Percentiles rank a stretch among this genome's conserved stretches.
phyloP scores from a whole-genome alignment of 768 basidiomycete genomes.

The Tulasnella sp. region DNA sequence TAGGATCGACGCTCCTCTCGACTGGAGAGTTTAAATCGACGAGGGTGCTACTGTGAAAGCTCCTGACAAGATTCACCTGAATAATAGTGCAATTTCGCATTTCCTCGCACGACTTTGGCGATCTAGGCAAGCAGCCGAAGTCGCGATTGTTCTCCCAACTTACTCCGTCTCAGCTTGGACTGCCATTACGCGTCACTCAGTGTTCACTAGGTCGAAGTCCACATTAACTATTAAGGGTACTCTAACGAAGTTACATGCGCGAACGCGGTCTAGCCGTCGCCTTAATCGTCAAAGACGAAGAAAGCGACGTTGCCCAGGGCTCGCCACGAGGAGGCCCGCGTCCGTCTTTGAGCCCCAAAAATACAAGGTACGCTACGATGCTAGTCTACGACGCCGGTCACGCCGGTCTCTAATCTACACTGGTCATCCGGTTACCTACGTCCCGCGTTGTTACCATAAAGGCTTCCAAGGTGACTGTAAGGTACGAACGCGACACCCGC shows the following conservation, averaged over 20 bases:
- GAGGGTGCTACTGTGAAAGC: too few relatives aligned
- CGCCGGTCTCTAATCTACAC: neutral
- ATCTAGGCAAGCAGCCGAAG: too few relatives aligned
- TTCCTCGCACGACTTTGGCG: too few relatives aligned
- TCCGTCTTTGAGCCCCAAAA: conserved; percentile 8
- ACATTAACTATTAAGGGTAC: too few relatives aligned
- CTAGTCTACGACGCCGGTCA: conserved; percentile 3
- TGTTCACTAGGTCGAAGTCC: too few relatives aligned
- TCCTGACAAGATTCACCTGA: too few relatives aligned
- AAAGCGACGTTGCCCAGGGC: neutral
- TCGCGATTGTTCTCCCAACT: too few relatives aligned
- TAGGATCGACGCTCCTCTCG: too few relatives aligned
- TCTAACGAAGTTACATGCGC: too few relatives aligned
- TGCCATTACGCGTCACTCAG: neutral
- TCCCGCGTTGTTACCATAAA: neutral
- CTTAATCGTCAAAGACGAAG: neutral
- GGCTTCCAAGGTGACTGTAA: neutral
- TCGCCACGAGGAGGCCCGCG: conserved; percentile 10
- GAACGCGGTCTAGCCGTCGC: neutral
- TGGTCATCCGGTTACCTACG: conserved; percentile 8
- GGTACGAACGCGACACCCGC: neutral
- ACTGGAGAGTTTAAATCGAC: too few relatives aligned
- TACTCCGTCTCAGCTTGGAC: too few relatives aligned
- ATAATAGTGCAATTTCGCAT: too few relatives aligned
- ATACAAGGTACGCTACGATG: neutral